Base-by-base conservation (phyloP, 2,329 filamentous ascomycete species). In the Apiospora arundinis region DNA sequence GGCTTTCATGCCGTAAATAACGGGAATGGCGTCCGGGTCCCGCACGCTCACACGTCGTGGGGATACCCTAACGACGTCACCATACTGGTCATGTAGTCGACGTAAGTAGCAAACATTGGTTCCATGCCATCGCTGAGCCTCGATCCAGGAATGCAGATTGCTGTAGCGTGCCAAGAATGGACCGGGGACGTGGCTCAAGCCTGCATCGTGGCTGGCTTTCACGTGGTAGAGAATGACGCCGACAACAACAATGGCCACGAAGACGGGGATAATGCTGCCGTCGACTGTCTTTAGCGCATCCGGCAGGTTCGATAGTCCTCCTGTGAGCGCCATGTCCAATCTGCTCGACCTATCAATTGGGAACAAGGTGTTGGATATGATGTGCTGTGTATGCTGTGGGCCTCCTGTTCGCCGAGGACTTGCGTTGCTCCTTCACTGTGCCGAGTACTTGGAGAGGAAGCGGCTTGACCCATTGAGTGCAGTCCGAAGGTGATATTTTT, bases 151-250 rank as follows among this genome's bases (percentile, higher is more conserved):
- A 56, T 70, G 56, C n/a, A 70, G 44, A 65, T 70, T 70, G 28
- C 63, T 70, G 37, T 70, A 70, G 16, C 70, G 70, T 18, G 70
- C 70, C 28, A 68, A 40, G 32, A 48, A 68, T 4, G 70, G 70
- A 11, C 70, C 70, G 21, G 70, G 70, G 23, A 68, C 23, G 37
- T 68, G 70, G 21, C 46, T 32, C 23, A 70, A 42, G 28, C 65
- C 70, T 12, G 70, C 63, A 9, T 28, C 37, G 5, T 40, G 37
- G 70, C 63, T 70, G 46, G 52, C 28, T 16, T 60, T 23, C 18
- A 28, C 16, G 25, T 56, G 37, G 65, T 45, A 68, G 46, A 68
- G 1, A 5, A 68, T 28, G 16, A 70, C n/a, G 18, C 63, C 46
- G 23, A 63, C 32, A 6, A 60, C n/a, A 14, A 25, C 2, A 11